Evolutionary conservation across 768 basidiomycete species (phyloP).

Genomic region (Hygrocybe punicea): DNA sequence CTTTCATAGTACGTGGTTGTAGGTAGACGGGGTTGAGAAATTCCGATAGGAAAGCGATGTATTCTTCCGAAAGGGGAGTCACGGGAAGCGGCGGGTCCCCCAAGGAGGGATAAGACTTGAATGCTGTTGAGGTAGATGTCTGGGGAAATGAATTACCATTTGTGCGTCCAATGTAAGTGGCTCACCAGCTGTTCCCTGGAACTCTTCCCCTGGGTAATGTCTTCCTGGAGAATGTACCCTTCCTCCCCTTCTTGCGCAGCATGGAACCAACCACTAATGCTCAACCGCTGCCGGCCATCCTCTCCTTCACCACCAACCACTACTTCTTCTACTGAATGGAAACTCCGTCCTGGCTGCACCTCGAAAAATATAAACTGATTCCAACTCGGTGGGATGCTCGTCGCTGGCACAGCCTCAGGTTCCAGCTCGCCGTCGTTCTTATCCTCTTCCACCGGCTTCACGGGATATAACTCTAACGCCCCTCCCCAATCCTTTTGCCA

Average conservation of each 20-base stretch:
- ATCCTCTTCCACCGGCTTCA: slow-evolving; percentile 54
- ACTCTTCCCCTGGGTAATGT: slow-evolving; percentile 54
- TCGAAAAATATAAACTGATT: slow-evolving; percentile 86
- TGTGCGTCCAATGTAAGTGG: slow-evolving; percentile 21
- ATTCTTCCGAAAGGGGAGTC: slow-evolving; percentile 50
- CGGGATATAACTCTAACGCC: slow-evolving; percentile 89
- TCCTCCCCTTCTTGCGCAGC: slow-evolving; percentile 87
- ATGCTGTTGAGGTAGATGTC: slow-evolving; percentile 61
- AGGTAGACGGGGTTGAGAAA: slow-evolving; percentile 92
- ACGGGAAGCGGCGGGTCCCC: slow-evolving; percentile 51
- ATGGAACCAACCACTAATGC: slow-evolving; percentile 77
- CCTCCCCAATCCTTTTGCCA: slow-evolving; percentile 94
- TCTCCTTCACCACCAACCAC: slow-evolving; percentile 75
- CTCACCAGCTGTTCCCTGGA: slow-evolving; percentile 91
- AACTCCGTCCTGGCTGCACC: slow-evolving; percentile 93
- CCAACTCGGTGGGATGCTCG: slow-evolving; percentile 75
- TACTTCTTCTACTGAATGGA: slow-evolving; percentile 96
- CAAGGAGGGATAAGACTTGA: slow-evolving; percentile 50
- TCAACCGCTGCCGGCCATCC: slow-evolving; percentile 76
- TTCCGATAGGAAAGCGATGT: slow-evolving; percentile 70
- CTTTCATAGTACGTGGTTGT: slow-evolving; percentile 72
- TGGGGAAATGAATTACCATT: slow-evolving; percentile 23
- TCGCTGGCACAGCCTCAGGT: slow-evolving; percentile 62
- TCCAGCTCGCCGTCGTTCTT: slow-evolving; percentile 43
- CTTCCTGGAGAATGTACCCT: slow-evolving; percentile 61